Percentiles rank a stretch among this genome's conserved stretches.
phyloP scores from a whole-genome alignment of 2,329 filamentous ascomycete genomes.

The Hirsutella rhossiliensis region DNA sequence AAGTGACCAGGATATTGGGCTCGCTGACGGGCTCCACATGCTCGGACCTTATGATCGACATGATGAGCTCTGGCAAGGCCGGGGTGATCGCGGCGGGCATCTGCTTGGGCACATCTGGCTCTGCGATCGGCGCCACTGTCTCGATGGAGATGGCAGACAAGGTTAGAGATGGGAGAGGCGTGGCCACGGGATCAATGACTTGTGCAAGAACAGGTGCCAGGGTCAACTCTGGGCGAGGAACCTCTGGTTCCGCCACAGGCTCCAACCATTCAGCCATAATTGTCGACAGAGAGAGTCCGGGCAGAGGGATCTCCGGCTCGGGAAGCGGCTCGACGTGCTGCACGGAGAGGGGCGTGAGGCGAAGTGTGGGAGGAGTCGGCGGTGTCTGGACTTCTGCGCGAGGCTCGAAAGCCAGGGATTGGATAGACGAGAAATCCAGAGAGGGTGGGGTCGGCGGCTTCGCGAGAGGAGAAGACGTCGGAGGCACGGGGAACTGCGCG shows the following conservation, averaged over 20 bases:
- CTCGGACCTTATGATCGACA: constrained; percentile 11
- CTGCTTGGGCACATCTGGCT: constrained; percentile 5
- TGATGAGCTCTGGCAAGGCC: not conserved
- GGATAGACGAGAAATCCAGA: constrained; percentile 31
- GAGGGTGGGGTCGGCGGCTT: constrained; percentile 19
- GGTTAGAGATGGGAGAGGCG: constrained; percentile 11
- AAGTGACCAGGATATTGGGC: constrained; percentile 7
- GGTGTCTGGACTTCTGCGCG: constrained; percentile 20
- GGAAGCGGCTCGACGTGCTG: constrained; percentile 17
- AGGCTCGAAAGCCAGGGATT: constrained; percentile 30
- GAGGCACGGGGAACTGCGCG: constrained; percentile 42
- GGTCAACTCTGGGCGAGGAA: constrained; percentile 11
- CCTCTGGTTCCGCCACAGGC: constrained; percentile 14
- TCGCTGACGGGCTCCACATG: constrained; percentile 13
- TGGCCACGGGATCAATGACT: constrained; percentile 2
- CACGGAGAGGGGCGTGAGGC: constrained; percentile 13
- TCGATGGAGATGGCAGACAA: constrained; percentile 19
- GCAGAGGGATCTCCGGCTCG: constrained; percentile 9
- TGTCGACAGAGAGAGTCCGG: constrained; percentile 12
- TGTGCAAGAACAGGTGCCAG: constrained; percentile 15
- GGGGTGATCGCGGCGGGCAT: not conserved
- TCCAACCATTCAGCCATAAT: constrained; percentile 14
- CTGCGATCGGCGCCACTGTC: constrained; percentile 14
- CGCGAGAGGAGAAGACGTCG: constrained; percentile 23
- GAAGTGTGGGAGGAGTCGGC: constrained; percentile 14